Evolutionary conservation across 1,284 basidiomycete genomes (phyloP), one percentile per base, ranked within the genome.

Genomic region (Boletus semigastroideus): DNA sequence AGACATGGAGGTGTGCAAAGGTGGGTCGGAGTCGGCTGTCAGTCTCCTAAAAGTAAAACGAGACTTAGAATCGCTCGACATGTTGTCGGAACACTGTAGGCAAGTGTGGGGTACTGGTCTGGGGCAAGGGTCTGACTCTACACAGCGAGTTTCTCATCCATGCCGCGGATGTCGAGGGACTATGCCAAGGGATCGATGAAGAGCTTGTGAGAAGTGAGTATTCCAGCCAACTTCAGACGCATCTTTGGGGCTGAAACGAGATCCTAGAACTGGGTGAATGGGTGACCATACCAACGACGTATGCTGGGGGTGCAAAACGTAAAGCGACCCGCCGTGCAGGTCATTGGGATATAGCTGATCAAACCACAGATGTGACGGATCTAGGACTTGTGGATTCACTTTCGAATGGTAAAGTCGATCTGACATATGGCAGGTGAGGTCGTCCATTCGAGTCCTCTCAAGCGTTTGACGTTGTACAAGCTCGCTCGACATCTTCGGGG

Each of bases 151-250:
- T 99, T 61, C 74, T 99, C 36, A 83, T 99, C 40, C 97, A 99
- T 71, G 96, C 97, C 0, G 97, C 97, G 5, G 97, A 99, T 63
- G 94, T 99, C 5, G 97, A 99, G 70, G 97, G 97, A 0, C 74
- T 99, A 30, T 99, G 97, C 71, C 86, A 94, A 73, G 97, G 97
- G 1, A 95, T 99, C 54, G 97, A 99, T 67, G 84, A 94, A 67
- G 84, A 89, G 27, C 80, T 99, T 8, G 96, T 99, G 7, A 60
- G 73, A 58, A 86, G 95, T 92, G 60, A 59, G 87, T 66, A 36
- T 25, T 36, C 19, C n/a, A 17, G 17, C 41, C 2, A 9, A 19
- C n/a, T 38, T 33, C 11, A 3, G n/a, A 12, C 19, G 28, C n/a
- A 17, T 12, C 14, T 13, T n/a, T 27, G 30, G 48, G 34, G 48